Base-by-base conservation (phyloP, 2,329 filamentous ascomycete genomes). In the Fusarium albidum region DNA sequence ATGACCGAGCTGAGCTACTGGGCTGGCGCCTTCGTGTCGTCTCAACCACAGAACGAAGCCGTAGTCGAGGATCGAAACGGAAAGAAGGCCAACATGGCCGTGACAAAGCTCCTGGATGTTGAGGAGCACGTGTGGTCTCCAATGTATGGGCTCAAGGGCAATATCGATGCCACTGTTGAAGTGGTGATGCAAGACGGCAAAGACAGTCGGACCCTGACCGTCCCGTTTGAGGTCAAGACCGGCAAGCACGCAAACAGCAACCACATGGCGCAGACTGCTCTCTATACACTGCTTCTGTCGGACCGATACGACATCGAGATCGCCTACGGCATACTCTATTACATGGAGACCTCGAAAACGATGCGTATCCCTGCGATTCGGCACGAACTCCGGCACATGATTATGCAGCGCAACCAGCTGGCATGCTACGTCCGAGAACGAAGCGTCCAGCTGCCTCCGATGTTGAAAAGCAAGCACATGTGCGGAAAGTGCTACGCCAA, bases 71-170 rank as follows among this genome's bases (percentile, higher is more conserved):
- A 93, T 61, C 84, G 90, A 39, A 89, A 92, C 68, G 89, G 89
- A 33, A 85, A 89, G 46, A 89, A 87, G 61, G 85, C 89, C 10
- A 88, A 82, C 51, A 88, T 98, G 82, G 92, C 90, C 63, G 87
- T 99, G 63, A 96, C 88, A 67, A 99, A 98, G 70, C 79, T 99
- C 25, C 87, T 99, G 12, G 95, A 98, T 69, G 91, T 99, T 9
- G 95, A 99, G 71, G 95, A 99, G 72, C 95, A 98, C 69, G 87
- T 99, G 25, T 99, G 95, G 95, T 98, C 94, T 7, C 95, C 95
- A 1, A 94, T 92, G 85, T 99, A 96, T 70, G 95, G 95, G 1
- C 79, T 99, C 13, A 99, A 99, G 72, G 95, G 95, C 26, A 99
- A 98, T 65, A 95, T 99, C 54, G 95, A 99, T 75, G 95, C 95